Base-by-base conservation (phyloP, 1,139 yeast species). In the Tardiomyces digboiensis region DNA sequence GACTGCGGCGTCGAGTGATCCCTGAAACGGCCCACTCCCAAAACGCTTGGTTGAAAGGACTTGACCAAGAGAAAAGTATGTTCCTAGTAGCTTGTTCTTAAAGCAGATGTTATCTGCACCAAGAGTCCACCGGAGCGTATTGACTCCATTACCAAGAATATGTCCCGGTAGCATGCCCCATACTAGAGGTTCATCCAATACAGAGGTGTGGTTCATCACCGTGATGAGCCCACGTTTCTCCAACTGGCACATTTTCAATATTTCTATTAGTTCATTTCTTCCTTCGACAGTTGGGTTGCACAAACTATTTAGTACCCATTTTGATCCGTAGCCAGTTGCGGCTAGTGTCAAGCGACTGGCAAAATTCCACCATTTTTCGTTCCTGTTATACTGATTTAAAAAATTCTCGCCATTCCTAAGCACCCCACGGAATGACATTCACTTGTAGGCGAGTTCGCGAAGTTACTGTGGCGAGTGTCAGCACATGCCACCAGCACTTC, bases 141-240 rank as follows among this genome's bases (percentile, higher is more conserved):
- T 83, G 14, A 85, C 67, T 26, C 33, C 33, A 48, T 80, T 76
- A 19, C 68, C 64, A 52, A 78, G 82, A 53, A 76, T 78, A 41
- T 78, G 46, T 36, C 45, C 70, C 76, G 80, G 73, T 0, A 97
- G 97, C 48, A 89, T 69, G 39, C 85, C 76, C 82, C 94, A 91
- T 43, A 87, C 68, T 23, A 86, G 73, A 0, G 98, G 98, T 57
- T 91, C 98, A 59, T 91, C 98, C 21, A 88, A 82, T 45, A 85
- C 87, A 1, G 95, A 84, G 82, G 88, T 85, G 58, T 91, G 98
- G 61, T 91, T 91, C 95, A 89, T 87, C n/a, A 89, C 77, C 0
- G 97, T 87, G 46, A 89, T 55, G 3, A 89, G 61, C 0, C 93
- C 82, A 41, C 97, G 67, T 49, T 83, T 77, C 56, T 87, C 93